Evolutionary conservation across 768 basidiomycete species (phyloP).

Genomic region (Trametes cingulata): DNA sequence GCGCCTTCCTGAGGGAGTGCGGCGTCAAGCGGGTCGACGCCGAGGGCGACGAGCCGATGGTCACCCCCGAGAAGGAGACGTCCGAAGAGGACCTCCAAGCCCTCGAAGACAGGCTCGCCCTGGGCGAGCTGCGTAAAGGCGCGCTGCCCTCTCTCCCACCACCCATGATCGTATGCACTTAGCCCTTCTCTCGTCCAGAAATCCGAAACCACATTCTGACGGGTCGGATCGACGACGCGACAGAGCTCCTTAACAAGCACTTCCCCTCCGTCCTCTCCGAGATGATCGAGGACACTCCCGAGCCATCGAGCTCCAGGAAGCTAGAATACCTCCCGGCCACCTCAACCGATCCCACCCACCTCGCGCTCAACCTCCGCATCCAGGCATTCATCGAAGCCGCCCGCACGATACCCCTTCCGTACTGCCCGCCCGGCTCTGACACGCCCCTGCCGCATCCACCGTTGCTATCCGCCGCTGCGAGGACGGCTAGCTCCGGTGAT

Average conservation of each 20-base stretch:
- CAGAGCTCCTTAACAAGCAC: conserved; percentile 60
- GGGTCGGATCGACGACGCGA: conserved; percentile 76
- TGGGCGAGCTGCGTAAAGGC: conserved; percentile 56
- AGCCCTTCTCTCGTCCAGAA: conserved; percentile 43
- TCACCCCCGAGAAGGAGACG: conserved; percentile 26
- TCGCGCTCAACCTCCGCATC: conserved; percentile 83
- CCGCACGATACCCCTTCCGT: conserved; percentile 65
- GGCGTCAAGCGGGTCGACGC: conserved; percentile 61
- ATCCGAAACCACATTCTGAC: conserved; percentile 69
- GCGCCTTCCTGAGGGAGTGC: conserved; percentile 65
- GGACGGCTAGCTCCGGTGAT: conserved; percentile 1
- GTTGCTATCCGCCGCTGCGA: conserved; percentile 5
- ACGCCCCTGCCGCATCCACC: conserved; percentile 17
- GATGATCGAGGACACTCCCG: conserved; percentile 3
- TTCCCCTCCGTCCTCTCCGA: conserved; percentile 71
- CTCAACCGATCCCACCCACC: conserved; percentile 72
- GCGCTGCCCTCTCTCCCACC: conserved; percentile 18
- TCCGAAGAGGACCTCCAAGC: conserved; percentile 43
- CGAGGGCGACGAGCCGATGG: conserved; percentile 62
- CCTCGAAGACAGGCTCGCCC: conserved; percentile 38
- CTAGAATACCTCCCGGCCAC: conserved; percentile 56
- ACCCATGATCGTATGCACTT: not conserved
- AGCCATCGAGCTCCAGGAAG: conserved; percentile 30
- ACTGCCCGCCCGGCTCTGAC: conserved; percentile 31
- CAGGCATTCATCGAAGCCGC: conserved; percentile 86